Conservation (phyloP, 148 eudicot species). For the Cornus suecica region DNA sequence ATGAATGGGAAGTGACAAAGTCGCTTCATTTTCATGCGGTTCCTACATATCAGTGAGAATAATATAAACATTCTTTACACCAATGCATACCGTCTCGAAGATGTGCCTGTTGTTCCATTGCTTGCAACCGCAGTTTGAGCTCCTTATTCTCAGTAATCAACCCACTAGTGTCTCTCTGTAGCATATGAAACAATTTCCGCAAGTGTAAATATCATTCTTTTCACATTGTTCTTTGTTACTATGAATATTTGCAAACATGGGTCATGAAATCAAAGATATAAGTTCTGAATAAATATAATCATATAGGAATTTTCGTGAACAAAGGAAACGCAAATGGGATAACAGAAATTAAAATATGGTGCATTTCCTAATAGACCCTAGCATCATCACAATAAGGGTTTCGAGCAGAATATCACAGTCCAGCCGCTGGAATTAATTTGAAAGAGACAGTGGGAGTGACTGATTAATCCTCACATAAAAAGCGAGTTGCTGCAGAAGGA, state of each 20-base stretch:
- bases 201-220: neutral
- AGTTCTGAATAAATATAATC: neutral
- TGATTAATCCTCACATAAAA: neutral
- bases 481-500: neutral
- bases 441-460: neutral
- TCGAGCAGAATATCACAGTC: neutral
- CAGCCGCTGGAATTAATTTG: neutral
- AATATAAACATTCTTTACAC: neutral
- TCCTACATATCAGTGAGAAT: neutral
- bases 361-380: neutral
- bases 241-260: neutral
- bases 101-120: constrained; percentile 30
- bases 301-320: neutral
- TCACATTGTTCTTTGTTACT: neutral
- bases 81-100: constrained; percentile 30
- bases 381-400: neutral
- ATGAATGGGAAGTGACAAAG: neutral
- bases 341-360: neutral
- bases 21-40: neutral
- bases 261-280: neutral
- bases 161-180: constrained; percentile 30
- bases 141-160: constrained; percentile 28
- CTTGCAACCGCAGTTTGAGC: constrained; percentile 25
- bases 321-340: neutral
- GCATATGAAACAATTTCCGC: constrained; percentile 10